phyloP scores from a whole-genome alignment of 805 yeast species.

The Wickerhamomyces sydowiorum region DNA sequence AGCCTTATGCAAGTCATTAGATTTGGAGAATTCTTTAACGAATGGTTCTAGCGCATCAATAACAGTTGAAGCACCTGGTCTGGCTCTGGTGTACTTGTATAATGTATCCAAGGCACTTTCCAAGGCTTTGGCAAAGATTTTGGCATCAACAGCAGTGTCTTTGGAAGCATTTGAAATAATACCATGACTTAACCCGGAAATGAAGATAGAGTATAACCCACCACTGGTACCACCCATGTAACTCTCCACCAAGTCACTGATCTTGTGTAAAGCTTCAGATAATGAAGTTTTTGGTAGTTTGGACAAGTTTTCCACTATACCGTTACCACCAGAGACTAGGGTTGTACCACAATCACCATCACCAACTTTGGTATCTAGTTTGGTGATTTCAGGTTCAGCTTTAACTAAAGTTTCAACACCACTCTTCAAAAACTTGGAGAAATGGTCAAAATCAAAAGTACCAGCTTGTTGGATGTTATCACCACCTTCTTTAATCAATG shows the following conservation, averaged over 20 bases:
- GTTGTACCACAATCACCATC: slow-evolving; percentile 98
- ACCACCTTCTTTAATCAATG: slow-evolving; percentile 23
- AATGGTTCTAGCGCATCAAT: slow-evolving; percentile 89
- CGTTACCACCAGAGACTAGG: slow-evolving; percentile 74
- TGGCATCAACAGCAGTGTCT: slow-evolving; percentile 23
- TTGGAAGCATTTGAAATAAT: slow-evolving; percentile 27
- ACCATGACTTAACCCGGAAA: slow-evolving; percentile 67
- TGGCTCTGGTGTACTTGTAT: slow-evolving; percentile 82
- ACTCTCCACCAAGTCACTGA: slow-evolving; percentile 80
- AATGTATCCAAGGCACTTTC: slow-evolving; percentile 61
- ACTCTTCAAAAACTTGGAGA: slow-evolving; percentile 33
- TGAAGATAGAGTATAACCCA: slow-evolving; percentile 80
- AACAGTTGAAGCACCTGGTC: slow-evolving; percentile 84
- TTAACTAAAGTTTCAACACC: slow-evolving; percentile 49
- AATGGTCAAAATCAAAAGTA: slow-evolving; percentile 25
- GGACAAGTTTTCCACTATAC: slow-evolving; percentile 50
- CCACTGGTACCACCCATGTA: slow-evolving; percentile 99
- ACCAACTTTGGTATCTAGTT: slow-evolving; percentile 84
- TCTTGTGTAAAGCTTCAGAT: slow-evolving; percentile 55
- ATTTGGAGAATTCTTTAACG: slow-evolving; percentile 49
- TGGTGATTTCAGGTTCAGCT: slow-evolving; percentile 80
- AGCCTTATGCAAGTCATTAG: slow-evolving; percentile 54
- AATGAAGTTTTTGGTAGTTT: slow-evolving; percentile 33
- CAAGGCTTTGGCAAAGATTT: slow-evolving; percentile 43
- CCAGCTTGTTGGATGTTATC: slow-evolving; percentile 31